Conservation (phyloP, 1,139 yeast species). For the Kodamaea alishanica region DNA sequence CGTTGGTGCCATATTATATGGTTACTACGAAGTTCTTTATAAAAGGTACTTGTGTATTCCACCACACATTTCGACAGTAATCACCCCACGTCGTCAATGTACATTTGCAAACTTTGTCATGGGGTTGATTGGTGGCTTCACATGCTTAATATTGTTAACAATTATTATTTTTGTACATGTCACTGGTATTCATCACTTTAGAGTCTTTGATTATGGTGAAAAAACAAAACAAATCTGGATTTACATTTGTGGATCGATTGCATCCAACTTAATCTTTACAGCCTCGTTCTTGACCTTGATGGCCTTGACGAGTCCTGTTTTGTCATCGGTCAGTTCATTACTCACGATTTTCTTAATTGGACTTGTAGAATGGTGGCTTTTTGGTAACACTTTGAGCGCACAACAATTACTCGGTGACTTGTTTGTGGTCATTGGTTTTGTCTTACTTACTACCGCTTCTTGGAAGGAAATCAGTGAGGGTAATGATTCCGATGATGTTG, state of each 20-base stretch:
- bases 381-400: slow-evolving; percentile 49
- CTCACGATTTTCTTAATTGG: slow-evolving; percentile 81
- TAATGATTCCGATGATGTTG: slow-evolving; percentile 57
- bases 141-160: slow-evolving; percentile 49
- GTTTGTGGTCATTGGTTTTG: slow-evolving; percentile 64
- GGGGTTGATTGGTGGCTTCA: slow-evolving; percentile 58
- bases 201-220: slow-evolving; percentile 46
- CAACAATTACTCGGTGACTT: slow-evolving; percentile 55
- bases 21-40: slow-evolving; percentile 81
- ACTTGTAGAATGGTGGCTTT: slow-evolving; percentile 68
- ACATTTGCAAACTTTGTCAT: slow-evolving; percentile 47
- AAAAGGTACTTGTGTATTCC: slow-evolving; percentile 78
- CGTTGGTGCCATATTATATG: slow-evolving; percentile 77
- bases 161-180: slow-evolving; percentile 51
- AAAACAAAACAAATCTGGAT: slow-evolving; percentile 39
- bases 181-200: slow-evolving; percentile 56
- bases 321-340: slow-evolving; percentile 78
- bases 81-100: slow-evolving; percentile 47
- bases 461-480: slow-evolving; percentile 71
- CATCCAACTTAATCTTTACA: slow-evolving; percentile 65
- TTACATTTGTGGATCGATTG: slow-evolving; percentile 47
- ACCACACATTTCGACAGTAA: slow-evolving; percentile 38
- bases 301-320: slow-evolving; percentile 83
- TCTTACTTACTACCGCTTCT: slow-evolving; percentile 63
- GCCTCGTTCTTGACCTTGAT: slow-evolving; percentile 72